A percentile compares a stretch with the other conserved stretches of the same genome.
Evolutionary conservation across 2,329 filamentous ascomycete genomes (phyloP).

Genomic region (Capronia coronata): DNA sequence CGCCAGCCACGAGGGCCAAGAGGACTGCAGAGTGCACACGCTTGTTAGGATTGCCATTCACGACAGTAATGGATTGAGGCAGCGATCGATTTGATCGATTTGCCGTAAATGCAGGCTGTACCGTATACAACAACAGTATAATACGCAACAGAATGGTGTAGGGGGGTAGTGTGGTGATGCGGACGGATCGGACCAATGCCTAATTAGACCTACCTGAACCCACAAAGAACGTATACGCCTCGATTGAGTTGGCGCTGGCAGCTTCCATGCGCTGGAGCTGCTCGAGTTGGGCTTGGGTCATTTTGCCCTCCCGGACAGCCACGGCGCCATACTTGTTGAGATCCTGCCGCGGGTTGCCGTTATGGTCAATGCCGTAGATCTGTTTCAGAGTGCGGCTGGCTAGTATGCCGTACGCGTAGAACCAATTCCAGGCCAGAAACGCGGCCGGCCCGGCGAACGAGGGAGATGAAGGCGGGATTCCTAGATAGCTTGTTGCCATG

Average conservation of each 20-base stretch:
- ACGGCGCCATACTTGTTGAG: conserved; percentile 41
- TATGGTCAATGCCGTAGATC: conserved; percentile 43
- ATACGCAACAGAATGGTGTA: too few relatives aligned
- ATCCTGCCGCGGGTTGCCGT: conserved; percentile 44
- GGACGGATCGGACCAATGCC: too few relatives aligned
- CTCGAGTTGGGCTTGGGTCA: conserved; percentile 39
- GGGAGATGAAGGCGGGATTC: neutral
- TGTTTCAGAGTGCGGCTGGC: conserved; percentile 42
- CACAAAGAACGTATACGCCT: conserved; percentile 33
- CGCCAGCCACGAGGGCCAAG: conserved; percentile 38
- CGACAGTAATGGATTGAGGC: too few relatives aligned
- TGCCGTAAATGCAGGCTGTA: too few relatives aligned
- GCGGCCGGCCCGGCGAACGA: conserved; percentile 10
- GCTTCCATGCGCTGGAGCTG: conserved; percentile 41
- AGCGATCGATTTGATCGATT: too few relatives aligned
- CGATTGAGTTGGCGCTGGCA: conserved; percentile 45
- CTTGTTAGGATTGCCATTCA: too few relatives aligned
- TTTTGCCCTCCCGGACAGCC: conserved; percentile 40
- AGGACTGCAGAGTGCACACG: too few relatives aligned
- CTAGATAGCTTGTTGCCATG: conserved; percentile 3
- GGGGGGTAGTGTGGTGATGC: too few relatives aligned
- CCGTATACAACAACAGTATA: neutral
- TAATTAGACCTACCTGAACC: conserved; percentile 25
- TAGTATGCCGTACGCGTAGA: conserved; percentile 42
- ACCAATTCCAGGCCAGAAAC: conserved; percentile 21